phyloP scores from a whole-genome alignment of 306 rosid species.

The Bauhinia variegata region DNA sequence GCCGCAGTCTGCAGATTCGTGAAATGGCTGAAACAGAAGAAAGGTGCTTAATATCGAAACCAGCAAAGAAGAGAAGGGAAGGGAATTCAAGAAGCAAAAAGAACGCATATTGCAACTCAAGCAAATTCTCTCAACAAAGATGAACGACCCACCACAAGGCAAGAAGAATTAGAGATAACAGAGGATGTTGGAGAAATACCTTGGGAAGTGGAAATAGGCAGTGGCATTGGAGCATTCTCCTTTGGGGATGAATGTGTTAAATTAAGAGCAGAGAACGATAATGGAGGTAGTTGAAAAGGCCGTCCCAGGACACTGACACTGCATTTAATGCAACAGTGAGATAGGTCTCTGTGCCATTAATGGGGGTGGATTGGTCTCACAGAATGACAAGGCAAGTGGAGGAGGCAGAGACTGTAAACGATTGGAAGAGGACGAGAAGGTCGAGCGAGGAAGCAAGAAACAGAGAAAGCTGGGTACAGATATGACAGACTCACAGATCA shows the following conservation, averaged over 20 bases:
- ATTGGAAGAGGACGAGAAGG: background rate
- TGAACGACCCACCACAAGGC: slow-evolving; percentile 22
- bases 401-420: background rate
- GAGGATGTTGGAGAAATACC: slow-evolving; percentile 28
- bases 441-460: background rate
- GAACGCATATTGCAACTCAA: slow-evolving; percentile 10
- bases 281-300: slow-evolving; percentile 49
- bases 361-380: slow-evolving; percentile 29
- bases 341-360: slow-evolving; percentile 41
- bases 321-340: slow-evolving; percentile 40
- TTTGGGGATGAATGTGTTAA: slow-evolving; percentile 25
- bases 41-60: background rate
- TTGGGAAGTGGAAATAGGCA: slow-evolving; percentile 15
- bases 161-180: slow-evolving; percentile 1
- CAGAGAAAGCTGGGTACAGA: background rate
- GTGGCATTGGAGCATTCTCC: background rate
- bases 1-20: slow-evolving; percentile 20
- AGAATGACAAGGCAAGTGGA: slow-evolving; percentile 19
- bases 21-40: slow-evolving; percentile 8
- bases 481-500: slow-evolving; percentile 1
- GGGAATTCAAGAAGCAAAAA: slow-evolving; percentile 18
- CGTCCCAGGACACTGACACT: slow-evolving; percentile 36
- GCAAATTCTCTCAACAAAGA: slow-evolving; percentile 27
- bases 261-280: slow-evolving; percentile 3
- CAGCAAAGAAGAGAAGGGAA: slow-evolving; percentile 13